Base-by-base conservation (phyloP, 2,329 filamentous ascomycete genomes). In the Aspergillus aculeatinus region DNA sequence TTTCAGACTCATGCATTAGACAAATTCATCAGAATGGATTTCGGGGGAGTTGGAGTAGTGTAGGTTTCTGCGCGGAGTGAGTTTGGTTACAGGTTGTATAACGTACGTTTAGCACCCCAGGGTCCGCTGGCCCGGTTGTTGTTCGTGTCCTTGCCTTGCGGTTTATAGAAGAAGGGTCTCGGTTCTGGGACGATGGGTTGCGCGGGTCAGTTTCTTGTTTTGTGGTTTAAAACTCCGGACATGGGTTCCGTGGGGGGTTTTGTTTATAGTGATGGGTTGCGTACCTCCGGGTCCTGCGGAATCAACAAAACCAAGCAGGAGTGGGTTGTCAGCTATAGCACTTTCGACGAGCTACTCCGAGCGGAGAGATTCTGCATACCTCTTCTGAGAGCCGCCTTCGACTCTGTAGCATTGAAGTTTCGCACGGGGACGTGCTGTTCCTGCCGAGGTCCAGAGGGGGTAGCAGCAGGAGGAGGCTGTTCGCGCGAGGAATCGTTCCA, bases 71-170 rank as follows among this genome's bases (percentile, higher is more conserved):
- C n/a, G 33, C n/a, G n/a, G n/a, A n/a, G 23, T 47, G 23, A 14
- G 42, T 42, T 5, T 12, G 16, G 25, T 14, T 14, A 35, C 23
- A 23, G 23, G 23, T 4, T 23, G 9, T 33, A 27, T 21, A 55
- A 68, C 74, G 61, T 76, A 81, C 79, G 69, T 65, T 80, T 81
- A 21, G 74, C 69, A 10, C 72, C 78, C 78, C 79, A 80, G 27
- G 79, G 76, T 44, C 74, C 74, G 57, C 75, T 71, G 5, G 72
- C 67, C 63, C 75, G 70, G 55, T 72, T 70, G 55, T 72, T 70
- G 59, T 73, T 74, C 19, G 68, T 63, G 21, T 78, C 74, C 55
- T 76, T 77, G 25, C 70, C 72, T 6, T 66, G 65, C 5, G 73
- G 69, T 59, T 77, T 80, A 70, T 80, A 81, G 51, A 72, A 62